Evolutionary conservation across 2,329 filamentous ascomycete species (phyloP).

Genomic region (Penicillium sp.): DNA sequence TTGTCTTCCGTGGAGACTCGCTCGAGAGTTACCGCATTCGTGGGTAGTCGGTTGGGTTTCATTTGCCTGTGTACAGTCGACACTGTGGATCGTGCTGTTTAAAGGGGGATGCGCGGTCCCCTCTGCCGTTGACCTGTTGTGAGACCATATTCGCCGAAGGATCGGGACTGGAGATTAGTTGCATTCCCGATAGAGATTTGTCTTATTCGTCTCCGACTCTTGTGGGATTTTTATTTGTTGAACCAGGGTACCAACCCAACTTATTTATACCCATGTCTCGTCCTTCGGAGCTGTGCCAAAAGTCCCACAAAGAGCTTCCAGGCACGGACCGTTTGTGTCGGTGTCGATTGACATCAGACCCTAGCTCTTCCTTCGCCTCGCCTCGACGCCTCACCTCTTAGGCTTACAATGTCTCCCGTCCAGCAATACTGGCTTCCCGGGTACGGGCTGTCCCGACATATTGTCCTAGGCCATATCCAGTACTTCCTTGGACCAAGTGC

Average conservation of each 20-base stretch:
- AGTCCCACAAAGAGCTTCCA: constrained; percentile 2
- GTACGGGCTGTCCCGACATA: constrained; percentile 48
- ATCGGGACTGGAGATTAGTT: constrained; percentile 3
- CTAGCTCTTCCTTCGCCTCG: neutral
- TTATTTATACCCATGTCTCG: constrained; percentile 19
- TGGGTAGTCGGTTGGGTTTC: neutral
- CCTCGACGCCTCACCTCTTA: neutral
- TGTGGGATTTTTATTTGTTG: neutral
- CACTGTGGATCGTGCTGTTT: constrained; percentile 9
- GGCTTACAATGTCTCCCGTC: constrained; percentile 33
- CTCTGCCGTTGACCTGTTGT: constrained; percentile 5
- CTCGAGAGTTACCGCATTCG: constrained; percentile 2
- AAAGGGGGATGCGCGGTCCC: constrained; percentile 2
- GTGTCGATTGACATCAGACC: constrained; percentile 5
- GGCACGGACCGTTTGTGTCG: constrained; percentile 8
- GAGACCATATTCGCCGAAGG: constrained; percentile 15
- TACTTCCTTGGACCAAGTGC: constrained; percentile 49
- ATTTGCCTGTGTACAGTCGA: constrained; percentile 6
- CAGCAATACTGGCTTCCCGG: constrained; percentile 51
- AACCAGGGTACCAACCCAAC: neutral
- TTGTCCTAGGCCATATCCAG: constrained; percentile 49
- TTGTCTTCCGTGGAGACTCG: constrained; percentile 1
- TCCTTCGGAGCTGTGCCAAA: constrained; percentile 8
- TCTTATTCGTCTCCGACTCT: constrained; percentile 13
- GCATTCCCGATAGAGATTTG: constrained; percentile 7